These are phyloP conservation scores for Solanum dulcamara DNA, from an alignment of 257 asterid genomes.

Conservation along the genomic window DNA sequence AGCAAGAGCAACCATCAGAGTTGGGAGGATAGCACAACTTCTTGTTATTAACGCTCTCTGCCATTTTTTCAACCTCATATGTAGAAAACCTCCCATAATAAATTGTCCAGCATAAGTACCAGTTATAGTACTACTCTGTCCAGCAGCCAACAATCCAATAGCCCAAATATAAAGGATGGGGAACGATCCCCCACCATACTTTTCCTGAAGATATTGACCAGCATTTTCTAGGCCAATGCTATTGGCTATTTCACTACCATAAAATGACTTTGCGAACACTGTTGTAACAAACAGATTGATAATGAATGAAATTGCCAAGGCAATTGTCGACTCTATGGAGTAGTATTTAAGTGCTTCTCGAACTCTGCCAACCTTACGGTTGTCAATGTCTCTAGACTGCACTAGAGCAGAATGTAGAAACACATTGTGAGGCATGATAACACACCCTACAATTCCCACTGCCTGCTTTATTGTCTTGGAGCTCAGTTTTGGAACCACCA, in stretches of 20 bases:
- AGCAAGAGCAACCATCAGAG: slow-evolving; percentile 58
- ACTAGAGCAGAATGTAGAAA: slow-evolving; percentile 75
- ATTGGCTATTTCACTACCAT: slow-evolving; percentile 49
- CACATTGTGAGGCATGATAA: slow-evolving; percentile 81
- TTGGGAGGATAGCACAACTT: slow-evolving; percentile 67
- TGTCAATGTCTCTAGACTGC: slow-evolving; percentile 63
- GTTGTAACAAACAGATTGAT: slow-evolving; percentile 67
- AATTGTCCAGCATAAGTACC: slow-evolving; percentile 82
- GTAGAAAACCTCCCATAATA: slow-evolving; percentile 73
- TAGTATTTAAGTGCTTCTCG: slow-evolving; percentile 62
- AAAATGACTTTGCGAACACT: slow-evolving; percentile 70
- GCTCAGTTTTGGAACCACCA: slow-evolving; percentile 63
- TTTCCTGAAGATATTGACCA: slow-evolving; percentile 63
- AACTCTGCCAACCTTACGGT: slow-evolving; percentile 44
- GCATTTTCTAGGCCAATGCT: slow-evolving; percentile 69
- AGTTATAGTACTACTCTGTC: slow-evolving; percentile 78
- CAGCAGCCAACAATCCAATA: slow-evolving; percentile 66
- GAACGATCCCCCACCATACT: slow-evolving; percentile 61
- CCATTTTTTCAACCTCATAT: slow-evolving; percentile 65
- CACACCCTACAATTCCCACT: slow-evolving; percentile 79
- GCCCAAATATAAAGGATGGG: slow-evolving; percentile 80
- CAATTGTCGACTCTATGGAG: slow-evolving; percentile 61
- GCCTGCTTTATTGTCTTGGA: slow-evolving; percentile 67
- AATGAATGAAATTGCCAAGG: slow-evolving; percentile 52
- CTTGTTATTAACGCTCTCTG: slow-evolving; percentile 62